Base-by-base conservation (phyloP, 2,329 filamentous ascomycete species). In the Venturia carpophila region DNA sequence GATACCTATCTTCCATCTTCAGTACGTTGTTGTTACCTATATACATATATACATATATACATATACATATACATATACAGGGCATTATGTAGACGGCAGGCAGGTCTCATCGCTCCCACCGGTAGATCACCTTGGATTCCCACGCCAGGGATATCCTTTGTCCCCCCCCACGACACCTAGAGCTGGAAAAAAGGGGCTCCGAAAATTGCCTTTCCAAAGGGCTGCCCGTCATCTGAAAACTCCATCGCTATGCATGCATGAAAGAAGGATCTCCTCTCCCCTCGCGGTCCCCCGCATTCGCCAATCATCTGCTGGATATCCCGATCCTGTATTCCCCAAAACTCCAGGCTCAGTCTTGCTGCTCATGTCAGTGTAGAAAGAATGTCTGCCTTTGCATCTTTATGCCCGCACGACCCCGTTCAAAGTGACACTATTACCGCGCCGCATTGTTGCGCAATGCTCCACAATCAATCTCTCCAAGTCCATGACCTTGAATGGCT, bases 401-500 rank as follows among this genome's bases (percentile, higher is more conserved):
- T 19, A 24, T 7, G 30, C 24, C 24, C 5, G 5, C 13, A 24
- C 49, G 4, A 34, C 49, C n/a, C n/a, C n/a, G n/a, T n/a, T n/a
- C n/a, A n/a, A n/a, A 30, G 5, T 19, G 49, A 55, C 24, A 1
- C 37, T 11, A 37, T n/a, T 13, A n/a, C 52, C 30, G 27, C 52
- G 30, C 6, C 30, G 13, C 1, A 27, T 58, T 3, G 49, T 64
- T 7, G 69, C 71, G 69, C 78, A 80, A 67, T 80, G 79, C 69
- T 80, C 77, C 62, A 75, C 71, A 67, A 88, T 86, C 70, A 87
- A 73, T 67, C 82, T 79, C 73, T 87, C 84, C 69, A 88, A 75
- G 73, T 87, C 85, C 65, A 80, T 74, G 65, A 87, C 76, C 71
- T 85, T 85, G 72, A 86, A 88, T 9, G 86, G 86, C 71, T 89